Evolutionary conservation across 345 rosid genomes (phyloP).

Genomic region (Melastoma malabathricum): DNA sequence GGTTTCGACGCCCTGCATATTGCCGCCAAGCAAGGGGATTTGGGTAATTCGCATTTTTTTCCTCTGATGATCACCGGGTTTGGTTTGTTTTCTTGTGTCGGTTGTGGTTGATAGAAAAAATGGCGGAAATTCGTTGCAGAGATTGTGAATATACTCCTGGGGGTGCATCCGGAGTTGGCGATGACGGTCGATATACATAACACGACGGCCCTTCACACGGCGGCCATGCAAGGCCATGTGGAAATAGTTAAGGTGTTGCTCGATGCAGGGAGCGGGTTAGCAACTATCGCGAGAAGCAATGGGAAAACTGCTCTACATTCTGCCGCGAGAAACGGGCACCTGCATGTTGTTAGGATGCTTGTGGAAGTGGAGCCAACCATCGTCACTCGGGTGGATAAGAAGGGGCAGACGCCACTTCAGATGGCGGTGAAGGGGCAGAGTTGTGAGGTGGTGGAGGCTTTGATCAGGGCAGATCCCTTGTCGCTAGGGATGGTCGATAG

Average conservation of each 20-base stretch:
- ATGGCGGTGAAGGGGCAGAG: slow-evolving; percentile 90
- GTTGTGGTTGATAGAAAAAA: too few relatives aligned
- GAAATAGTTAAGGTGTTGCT: slow-evolving; percentile 53
- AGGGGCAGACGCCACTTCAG: slow-evolving; percentile 93
- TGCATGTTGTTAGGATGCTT: slow-evolving; percentile 58
- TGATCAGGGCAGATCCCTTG: slow-evolving; percentile 51
- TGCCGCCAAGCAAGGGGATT: slow-evolving; percentile 92
- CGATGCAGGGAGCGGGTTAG: slow-evolving; percentile 66
- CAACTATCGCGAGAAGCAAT: slow-evolving; percentile 73
- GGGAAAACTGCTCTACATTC: slow-evolving; percentile 92
- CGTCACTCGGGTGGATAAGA: slow-evolving; percentile 57
- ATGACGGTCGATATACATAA: slow-evolving; percentile 88
- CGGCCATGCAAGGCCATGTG: slow-evolving; percentile 83
- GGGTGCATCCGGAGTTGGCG: slow-evolving; percentile 71
- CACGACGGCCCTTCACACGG: slow-evolving; percentile 83
- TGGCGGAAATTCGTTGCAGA: slow-evolving; percentile 21
- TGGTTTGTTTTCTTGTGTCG: not conserved
- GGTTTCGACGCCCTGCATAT: slow-evolving; percentile 94
- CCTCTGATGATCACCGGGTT: not conserved
- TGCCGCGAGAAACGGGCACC: slow-evolving; percentile 79
- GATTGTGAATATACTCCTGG: slow-evolving; percentile 51
- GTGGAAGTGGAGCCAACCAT: slow-evolving; percentile 45
- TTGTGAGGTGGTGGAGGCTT: slow-evolving; percentile 44
- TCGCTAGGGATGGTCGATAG: slow-evolving; percentile 51
- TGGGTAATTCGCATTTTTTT: slow-evolving; percentile 22